Evolutionary conservation across 257 asterid genomes (phyloP).

Genomic region (Scutellaria barbata): DNA sequence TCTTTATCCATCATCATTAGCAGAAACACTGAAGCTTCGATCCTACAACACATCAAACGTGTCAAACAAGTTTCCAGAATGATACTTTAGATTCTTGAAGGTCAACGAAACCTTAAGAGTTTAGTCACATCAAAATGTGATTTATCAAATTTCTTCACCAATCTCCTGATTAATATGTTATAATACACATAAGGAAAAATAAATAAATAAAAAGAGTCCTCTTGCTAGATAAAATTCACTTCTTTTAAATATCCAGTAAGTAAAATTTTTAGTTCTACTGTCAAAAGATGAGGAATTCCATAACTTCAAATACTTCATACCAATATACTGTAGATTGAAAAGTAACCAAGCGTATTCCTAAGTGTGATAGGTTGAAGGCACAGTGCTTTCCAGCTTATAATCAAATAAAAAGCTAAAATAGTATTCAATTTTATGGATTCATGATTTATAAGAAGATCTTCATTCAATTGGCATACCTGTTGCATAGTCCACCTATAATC

Average conservation of each 20-base stretch:
- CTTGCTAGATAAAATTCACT: too few species aligned
- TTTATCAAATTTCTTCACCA: not conserved
- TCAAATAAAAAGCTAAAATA: not conserved
- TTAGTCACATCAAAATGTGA: conserved; percentile 7
- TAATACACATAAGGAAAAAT: not conserved
- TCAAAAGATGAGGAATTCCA: not conserved
- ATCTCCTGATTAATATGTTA: not conserved
- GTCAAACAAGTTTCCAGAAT: not conserved
- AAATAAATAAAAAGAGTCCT: too few species aligned
- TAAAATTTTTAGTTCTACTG: too few species aligned
- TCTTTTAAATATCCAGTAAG: too few species aligned
- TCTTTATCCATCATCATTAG: not conserved
- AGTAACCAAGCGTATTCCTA: not conserved
- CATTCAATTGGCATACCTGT: conserved; percentile 45
- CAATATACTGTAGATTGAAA: not conserved
- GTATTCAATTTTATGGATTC: not conserved
- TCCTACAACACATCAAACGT: not conserved
- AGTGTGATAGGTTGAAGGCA: not conserved
- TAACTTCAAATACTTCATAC: not conserved
- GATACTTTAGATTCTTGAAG: not conserved
- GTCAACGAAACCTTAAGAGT: not conserved
- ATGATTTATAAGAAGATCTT: not conserved
- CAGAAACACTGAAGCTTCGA: not conserved
- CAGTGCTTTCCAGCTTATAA: not conserved
- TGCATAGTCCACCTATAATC: conserved; percentile 59